Evolutionary conservation across 176 grass and related monocot species (phyloP).

Genomic region (Oryza coarctata): DNA sequence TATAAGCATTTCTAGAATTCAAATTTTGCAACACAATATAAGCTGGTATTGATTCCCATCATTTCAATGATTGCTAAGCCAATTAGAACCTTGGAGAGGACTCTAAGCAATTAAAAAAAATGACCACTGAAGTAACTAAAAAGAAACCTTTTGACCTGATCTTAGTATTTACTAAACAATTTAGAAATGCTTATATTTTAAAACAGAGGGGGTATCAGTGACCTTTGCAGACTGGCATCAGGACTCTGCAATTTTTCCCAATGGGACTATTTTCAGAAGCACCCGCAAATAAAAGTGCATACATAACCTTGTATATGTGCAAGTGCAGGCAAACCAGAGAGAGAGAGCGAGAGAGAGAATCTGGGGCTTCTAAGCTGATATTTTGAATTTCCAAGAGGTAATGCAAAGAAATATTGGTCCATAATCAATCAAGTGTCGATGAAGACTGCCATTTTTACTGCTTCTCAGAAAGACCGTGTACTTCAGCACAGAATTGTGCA

Average conservation of each 20-base stretch:
- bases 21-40: too few species aligned
- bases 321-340: too few species aligned
- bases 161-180: too few species aligned
- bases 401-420: background rate
- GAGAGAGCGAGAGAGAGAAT: background rate
- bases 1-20: too few species aligned
- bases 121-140: too few species aligned
- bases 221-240: slow-evolving; percentile 4
- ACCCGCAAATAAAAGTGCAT: slow-evolving; percentile 4
- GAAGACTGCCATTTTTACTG: background rate
- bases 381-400: background rate
- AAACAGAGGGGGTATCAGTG: too few species aligned
- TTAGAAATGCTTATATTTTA: too few species aligned
- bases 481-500: background rate
- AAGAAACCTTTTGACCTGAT: too few species aligned
- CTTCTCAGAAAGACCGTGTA: background rate
- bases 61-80: too few species aligned
- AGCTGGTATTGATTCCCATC: too few species aligned
- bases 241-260: background rate
- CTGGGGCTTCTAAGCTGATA: background rate
- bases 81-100: too few species aligned
- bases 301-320: background rate
- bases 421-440: background rate
- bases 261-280: slow-evolving; percentile 10
- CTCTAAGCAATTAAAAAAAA: too few species aligned